Base-by-base conservation (phyloP, 163 green algal species). In the Prototheca cutis region DNA sequence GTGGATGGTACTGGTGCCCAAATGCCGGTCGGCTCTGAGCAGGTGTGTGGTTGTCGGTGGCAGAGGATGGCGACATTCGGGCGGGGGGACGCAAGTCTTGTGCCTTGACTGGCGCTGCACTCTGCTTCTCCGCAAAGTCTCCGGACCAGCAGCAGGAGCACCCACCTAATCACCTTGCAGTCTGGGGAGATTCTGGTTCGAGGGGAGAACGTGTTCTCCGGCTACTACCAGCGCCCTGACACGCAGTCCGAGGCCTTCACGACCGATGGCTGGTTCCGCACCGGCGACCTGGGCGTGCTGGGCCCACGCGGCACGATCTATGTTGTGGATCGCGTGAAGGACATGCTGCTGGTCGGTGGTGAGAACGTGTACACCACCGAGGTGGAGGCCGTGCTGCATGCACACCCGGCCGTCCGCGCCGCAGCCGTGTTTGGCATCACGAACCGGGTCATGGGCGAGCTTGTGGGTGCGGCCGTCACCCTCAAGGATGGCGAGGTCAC, bases 291-390 rank as follows among this genome's bases (percentile, higher is more conserved):
- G 49, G 87, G 79, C 7, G 59, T 42, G 2, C 40, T 79, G 0
- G 48, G 58, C 24, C 3, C 31, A 3, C 53, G 67, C 19, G 82
- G 79, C 27, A 90, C 87, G 72, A 68, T 95, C 29, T 63, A 23
- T 3, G 80, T 95, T 3, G 82, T 95, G 15, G 87, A 95, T 58
- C 61, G 87, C 10, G 83, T 79, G 60, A 95, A 95, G 68, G 87
- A 95, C 73, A 95, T 95, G 87, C 84, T 95, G 24, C 72, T 95
- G 51, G 70, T 79, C 13, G 87, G 87, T 21, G 83, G 85, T 3
- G 84, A 94, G 67, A 96, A 96, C 48, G 88, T 95, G 28, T 95
- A 95, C 74, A 86, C 75, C 61, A 79, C 70, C 10, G 87, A 94
- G 67, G 86, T 95, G 32, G 88, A 95, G 59, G 72, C 78, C 18